phyloP scores from a whole-genome alignment of 495 filamentous ascomycete species.

The Alectoria sarmentosa region DNA sequence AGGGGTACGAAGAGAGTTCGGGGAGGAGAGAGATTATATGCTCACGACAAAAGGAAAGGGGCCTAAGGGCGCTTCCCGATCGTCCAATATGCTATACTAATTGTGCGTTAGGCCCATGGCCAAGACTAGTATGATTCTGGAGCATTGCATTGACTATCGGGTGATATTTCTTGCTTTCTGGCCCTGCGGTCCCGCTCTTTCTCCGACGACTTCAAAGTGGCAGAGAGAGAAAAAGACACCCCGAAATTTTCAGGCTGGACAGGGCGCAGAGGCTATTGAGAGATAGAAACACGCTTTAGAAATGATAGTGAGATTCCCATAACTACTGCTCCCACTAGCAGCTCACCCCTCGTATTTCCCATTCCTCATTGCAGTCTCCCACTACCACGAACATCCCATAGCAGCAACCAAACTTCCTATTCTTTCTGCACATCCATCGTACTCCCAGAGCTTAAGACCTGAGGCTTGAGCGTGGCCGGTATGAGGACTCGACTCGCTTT shows the following conservation, averaged over 20 bases:
- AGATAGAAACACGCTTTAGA: no score
- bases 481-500: conserved; percentile 16
- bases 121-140: neutral
- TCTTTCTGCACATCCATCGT: neutral
- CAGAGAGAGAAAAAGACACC: no score
- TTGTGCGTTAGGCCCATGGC: neutral
- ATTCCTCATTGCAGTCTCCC: neutral
- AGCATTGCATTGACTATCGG: neutral
- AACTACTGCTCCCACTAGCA: neutral
- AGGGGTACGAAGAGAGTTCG: neutral
- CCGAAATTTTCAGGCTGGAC: no score
- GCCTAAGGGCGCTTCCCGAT: neutral
- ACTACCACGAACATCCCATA: neutral
- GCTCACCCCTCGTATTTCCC: neutral
- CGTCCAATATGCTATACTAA: neutral
- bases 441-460: neutral
- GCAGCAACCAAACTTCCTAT: neutral
- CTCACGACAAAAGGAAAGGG: neutral
- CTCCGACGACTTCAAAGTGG: no score
- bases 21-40: neutral
- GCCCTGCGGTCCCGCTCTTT: neutral
- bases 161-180: no score
- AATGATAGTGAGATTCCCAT: neutral
- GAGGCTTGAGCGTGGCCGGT: neutral
- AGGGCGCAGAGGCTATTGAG: no score